A percentile compares a stretch with the other conserved stretches of the same genome.
Evolutionary conservation across 202 grass and related monocot genomes (phyloP).

Genomic region (Zoysia matrella): DNA sequence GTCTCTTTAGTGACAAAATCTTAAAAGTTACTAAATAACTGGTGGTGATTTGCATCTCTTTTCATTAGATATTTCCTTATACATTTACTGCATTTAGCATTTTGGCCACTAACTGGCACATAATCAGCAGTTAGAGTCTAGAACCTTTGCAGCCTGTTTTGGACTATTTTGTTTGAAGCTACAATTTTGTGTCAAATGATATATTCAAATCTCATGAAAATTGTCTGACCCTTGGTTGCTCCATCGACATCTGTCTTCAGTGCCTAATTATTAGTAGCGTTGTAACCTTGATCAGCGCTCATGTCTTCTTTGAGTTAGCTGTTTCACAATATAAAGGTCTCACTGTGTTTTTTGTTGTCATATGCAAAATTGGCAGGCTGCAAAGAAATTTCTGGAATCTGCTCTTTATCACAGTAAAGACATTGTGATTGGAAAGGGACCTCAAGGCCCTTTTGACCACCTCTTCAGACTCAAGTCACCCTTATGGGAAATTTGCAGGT

Average conservation of each 20-base stretch:
- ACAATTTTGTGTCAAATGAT: background rate
- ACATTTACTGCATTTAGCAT: constrained; percentile 11
- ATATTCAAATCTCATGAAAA: background rate
- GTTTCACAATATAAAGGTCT: too few relatives aligned
- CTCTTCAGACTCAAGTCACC: constrained; percentile 66
- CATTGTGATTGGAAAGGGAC: constrained; percentile 78
- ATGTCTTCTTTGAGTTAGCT: constrained; percentile 10
- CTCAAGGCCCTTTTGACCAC: constrained; percentile 94
- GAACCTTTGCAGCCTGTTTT: background rate
- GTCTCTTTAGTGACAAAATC: background rate
- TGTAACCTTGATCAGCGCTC: background rate
- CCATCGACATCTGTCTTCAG: background rate
- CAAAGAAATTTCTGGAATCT: constrained; percentile 78
- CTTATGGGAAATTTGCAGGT: constrained; percentile 61
- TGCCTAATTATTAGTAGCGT: background rate
- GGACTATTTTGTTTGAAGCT: background rate
- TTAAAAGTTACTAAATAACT: background rate
- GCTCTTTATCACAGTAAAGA: constrained; percentile 88
- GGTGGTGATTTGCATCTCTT: constrained; percentile 9
- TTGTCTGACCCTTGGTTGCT: background rate
- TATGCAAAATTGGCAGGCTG: constrained; percentile 59
- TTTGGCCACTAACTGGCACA: background rate
- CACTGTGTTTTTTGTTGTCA: background rate
- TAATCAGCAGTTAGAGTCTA: constrained; percentile 13
- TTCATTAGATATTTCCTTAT: too few relatives aligned